Conservation (phyloP, 805 yeast genomes). For the Suhomyces pyralidae region DNA sequence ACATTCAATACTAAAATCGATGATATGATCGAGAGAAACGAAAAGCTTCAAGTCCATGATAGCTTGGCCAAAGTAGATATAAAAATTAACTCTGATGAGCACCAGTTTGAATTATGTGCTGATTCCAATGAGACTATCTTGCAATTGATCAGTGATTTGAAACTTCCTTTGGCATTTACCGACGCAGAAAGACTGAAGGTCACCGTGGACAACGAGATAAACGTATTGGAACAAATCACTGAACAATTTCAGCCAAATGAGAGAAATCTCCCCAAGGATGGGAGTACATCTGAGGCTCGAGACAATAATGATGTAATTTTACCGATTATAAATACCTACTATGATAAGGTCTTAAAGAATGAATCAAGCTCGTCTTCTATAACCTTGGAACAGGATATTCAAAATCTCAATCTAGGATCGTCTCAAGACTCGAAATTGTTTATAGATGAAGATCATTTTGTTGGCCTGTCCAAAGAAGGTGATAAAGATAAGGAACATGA, state of each 20-base stretch:
- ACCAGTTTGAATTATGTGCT: slow-evolving; percentile 64
- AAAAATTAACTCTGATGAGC: slow-evolving; percentile 47
- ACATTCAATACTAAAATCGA: slow-evolving; percentile 25
- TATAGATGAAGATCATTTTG: slow-evolving; percentile 29
- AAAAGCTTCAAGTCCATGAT: slow-evolving; percentile 17
- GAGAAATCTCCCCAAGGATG: neutral
- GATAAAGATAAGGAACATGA: neutral
- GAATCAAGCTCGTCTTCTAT: slow-evolving; percentile 7
- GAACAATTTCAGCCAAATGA: slow-evolving; percentile 19
- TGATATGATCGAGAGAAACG: slow-evolving; percentile 14
- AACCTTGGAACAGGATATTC: slow-evolving; percentile 21
- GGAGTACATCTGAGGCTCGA: neutral
- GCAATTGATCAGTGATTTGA: slow-evolving; percentile 68
- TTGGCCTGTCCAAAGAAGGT: neutral
- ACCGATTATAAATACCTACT: neutral
- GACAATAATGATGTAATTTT: neutral
- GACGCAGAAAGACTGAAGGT: slow-evolving; percentile 59
- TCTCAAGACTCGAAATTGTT: slow-evolving; percentile 4
- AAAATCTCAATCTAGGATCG: slow-evolving; percentile 16
- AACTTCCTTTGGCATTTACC: slow-evolving; percentile 59
- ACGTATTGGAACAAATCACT: slow-evolving; percentile 39
- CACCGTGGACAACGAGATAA: slow-evolving; percentile 26
- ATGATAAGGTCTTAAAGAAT: neutral
- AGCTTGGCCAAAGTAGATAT: slow-evolving; percentile 36
- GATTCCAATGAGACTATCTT: slow-evolving; percentile 76